These are phyloP conservation scores for Boletus sp. DNA, from an alignment of 768 basidiomycete genomes.

Conservation along the genomic window DNA sequence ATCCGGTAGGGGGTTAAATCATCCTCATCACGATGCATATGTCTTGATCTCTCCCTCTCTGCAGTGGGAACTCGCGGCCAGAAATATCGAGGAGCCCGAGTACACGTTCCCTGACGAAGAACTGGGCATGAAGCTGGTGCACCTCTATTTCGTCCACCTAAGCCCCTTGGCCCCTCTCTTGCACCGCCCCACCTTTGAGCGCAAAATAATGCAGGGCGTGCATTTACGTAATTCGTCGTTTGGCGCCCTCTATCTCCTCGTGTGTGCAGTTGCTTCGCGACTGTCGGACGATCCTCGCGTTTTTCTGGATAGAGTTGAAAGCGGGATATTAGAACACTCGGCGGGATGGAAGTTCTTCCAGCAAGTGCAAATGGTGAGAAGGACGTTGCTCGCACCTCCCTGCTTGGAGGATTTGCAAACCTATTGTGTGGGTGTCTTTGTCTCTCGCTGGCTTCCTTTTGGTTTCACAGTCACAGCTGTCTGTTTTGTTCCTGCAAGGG, in stretches of 20 bases:
- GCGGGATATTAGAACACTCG: constrained; percentile 37
- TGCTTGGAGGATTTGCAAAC: constrained; percentile 70
- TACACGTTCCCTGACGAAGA: constrained; percentile 50
- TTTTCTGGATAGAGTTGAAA: constrained; percentile 32
- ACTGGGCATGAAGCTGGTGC: constrained; percentile 50
- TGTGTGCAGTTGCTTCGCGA: constrained; percentile 68
- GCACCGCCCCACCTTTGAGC: constrained; percentile 67
- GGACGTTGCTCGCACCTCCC: constrained; percentile 53
- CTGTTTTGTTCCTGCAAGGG: constrained; percentile 51
- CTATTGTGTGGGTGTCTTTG: constrained; percentile 45
- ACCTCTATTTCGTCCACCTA: constrained; percentile 58
- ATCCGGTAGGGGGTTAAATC: constrained; percentile 27
- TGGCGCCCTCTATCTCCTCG: constrained; percentile 56
- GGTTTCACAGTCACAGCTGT: constrained; percentile 37
- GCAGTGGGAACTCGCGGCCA: constrained; percentile 30
- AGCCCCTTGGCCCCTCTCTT: constrained; percentile 67
- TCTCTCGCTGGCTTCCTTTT: constrained; percentile 9
- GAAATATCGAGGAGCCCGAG: constrained; percentile 17
- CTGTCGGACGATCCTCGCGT: constrained; percentile 55
- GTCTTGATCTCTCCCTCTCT: background rate
- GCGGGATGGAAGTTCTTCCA: constrained; percentile 50
- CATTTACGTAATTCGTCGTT: constrained; percentile 54
- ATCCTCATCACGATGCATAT: background rate
- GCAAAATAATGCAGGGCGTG: constrained; percentile 42
- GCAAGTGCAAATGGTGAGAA: constrained; percentile 56